Evolutionary conservation across 257 asterid species (phyloP).

Genomic region (Asclepias syriaca): DNA sequence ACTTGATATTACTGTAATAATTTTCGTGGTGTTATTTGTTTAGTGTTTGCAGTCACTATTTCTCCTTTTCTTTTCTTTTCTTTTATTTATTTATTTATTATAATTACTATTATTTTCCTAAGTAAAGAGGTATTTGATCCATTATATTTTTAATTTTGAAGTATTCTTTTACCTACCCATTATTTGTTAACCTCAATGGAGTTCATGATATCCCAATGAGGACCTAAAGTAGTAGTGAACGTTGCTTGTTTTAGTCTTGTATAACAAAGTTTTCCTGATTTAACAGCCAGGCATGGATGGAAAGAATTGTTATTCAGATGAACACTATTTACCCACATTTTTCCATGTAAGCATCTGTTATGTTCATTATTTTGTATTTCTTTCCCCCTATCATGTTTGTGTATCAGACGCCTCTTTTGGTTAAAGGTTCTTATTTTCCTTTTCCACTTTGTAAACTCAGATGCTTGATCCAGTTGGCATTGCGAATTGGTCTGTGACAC

Average conservation of each 20-base stretch:
- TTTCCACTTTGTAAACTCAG: slow-evolving; percentile 29
- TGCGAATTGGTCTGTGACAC: slow-evolving; percentile 84
- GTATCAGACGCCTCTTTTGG: slow-evolving; percentile 7
- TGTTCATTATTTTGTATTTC: background rate
- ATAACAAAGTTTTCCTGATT: slow-evolving; percentile 25
- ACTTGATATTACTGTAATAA: background rate
- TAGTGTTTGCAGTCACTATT: background rate
- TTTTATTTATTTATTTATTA: no score
- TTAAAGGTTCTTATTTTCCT: slow-evolving; percentile 10
- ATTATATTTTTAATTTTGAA: background rate
- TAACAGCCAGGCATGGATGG: slow-evolving; percentile 96
- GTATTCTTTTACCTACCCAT: background rate
- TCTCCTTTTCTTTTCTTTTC: no score
- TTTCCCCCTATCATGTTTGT: background rate
- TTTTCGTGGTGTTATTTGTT: background rate
- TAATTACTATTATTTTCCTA: background rate
- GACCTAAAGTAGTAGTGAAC: background rate
- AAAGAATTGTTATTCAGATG: slow-evolving; percentile 95
- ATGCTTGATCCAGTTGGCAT: slow-evolving; percentile 80
- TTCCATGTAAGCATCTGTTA: slow-evolving; percentile 54
- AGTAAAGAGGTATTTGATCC: background rate
- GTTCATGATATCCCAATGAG: background rate
- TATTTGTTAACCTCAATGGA: background rate
- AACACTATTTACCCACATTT: slow-evolving; percentile 90
- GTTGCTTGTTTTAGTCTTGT: background rate